phyloP scores from a whole-genome alignment of 2,329 filamentous ascomycete species.

The Dactylellina haptotyla region DNA sequence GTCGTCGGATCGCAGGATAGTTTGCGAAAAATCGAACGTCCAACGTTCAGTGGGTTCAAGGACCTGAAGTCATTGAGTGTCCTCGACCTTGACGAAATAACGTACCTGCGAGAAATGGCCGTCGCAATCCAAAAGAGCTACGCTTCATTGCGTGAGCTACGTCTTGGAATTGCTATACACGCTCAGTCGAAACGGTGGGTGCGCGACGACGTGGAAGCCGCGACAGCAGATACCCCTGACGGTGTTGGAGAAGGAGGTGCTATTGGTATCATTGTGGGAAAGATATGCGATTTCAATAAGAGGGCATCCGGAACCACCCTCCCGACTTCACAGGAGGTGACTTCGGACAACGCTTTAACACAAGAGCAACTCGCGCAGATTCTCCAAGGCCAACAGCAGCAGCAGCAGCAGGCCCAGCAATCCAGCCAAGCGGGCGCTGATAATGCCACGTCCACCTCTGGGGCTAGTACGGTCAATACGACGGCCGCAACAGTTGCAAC shows the following conservation, averaged over 20 bases:
- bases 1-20: slow-evolving; percentile 63
- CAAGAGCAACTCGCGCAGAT: slow-evolving; percentile 54
- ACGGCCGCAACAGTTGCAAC: slow-evolving; percentile 37
- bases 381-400: slow-evolving; percentile 50
- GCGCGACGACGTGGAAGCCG: slow-evolving; percentile 52
- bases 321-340: slow-evolving; percentile 39
- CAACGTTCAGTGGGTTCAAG: slow-evolving; percentile 81
- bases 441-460: slow-evolving; percentile 41
- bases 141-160: slow-evolving; percentile 73
- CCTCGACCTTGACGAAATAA: slow-evolving; percentile 82
- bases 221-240: slow-evolving; percentile 49
- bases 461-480: slow-evolving; percentile 33
- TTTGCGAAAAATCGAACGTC: slow-evolving; percentile 75
- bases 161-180: slow-evolving; percentile 75
- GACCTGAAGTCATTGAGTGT: slow-evolving; percentile 79
- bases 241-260: slow-evolving; percentile 69
- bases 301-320: slow-evolving; percentile 22
- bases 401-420: slow-evolving; percentile 48
- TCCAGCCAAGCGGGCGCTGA: slow-evolving; percentile 26
- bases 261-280: slow-evolving; percentile 74
- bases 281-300: slow-evolving; percentile 70
- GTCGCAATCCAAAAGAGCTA: slow-evolving; percentile 77
- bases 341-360: slow-evolving; percentile 38
- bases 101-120: slow-evolving; percentile 84
- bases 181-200: slow-evolving; percentile 58